Evolutionary conservation across 2,329 filamentous ascomycete species (phyloP).

Genomic region (Capronia epimyces): DNA sequence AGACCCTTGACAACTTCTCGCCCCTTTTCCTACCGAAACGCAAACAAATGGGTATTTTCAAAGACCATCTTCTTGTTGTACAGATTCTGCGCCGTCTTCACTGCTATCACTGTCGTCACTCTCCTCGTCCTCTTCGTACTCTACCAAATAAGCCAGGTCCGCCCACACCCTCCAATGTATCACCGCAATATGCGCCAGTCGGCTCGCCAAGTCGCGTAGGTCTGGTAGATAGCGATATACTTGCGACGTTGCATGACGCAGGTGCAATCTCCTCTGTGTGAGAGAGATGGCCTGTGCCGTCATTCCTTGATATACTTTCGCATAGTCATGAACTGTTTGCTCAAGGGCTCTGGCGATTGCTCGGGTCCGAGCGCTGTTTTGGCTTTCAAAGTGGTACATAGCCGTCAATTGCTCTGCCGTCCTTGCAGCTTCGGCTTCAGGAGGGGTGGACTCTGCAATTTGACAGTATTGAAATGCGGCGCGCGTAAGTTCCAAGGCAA

Average conservation of each 20-base stretch:
- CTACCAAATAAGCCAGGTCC: slow-evolving; percentile 58
- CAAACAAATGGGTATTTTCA: neutral
- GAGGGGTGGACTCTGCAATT: slow-evolving; percentile 28
- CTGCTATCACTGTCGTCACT: neutral
- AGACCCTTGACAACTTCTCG: neutral
- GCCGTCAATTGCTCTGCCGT: slow-evolving; percentile 2
- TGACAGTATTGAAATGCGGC: slow-evolving; percentile 35
- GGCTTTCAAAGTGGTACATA: slow-evolving; percentile 9
- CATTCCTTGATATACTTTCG: slow-evolving; percentile 38
- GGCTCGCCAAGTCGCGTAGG: slow-evolving; percentile 57
- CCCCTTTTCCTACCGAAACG: neutral
- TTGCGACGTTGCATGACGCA: slow-evolving; percentile 18
- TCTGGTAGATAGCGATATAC: slow-evolving; percentile 31
- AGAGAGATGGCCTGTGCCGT: slow-evolving; percentile 42
- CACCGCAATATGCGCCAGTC: slow-evolving; percentile 74
- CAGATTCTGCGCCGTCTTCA: neutral
- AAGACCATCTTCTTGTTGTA: neutral
- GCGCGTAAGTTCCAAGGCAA: slow-evolving; percentile 42
- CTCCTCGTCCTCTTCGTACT: neutral
- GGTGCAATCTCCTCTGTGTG: slow-evolving; percentile 34
- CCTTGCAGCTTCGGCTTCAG: slow-evolving; percentile 1
- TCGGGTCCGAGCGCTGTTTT: neutral
- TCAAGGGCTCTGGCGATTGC: slow-evolving; percentile 28
- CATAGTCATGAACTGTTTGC: slow-evolving; percentile 30
- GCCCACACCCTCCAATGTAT: slow-evolving; percentile 90